Percentiles rank a stretch among this genome's conserved stretches.
Evolutionary conservation across 495 filamentous ascomycete genomes (phyloP).

Genomic region (Clavariopsis aquatica): DNA sequence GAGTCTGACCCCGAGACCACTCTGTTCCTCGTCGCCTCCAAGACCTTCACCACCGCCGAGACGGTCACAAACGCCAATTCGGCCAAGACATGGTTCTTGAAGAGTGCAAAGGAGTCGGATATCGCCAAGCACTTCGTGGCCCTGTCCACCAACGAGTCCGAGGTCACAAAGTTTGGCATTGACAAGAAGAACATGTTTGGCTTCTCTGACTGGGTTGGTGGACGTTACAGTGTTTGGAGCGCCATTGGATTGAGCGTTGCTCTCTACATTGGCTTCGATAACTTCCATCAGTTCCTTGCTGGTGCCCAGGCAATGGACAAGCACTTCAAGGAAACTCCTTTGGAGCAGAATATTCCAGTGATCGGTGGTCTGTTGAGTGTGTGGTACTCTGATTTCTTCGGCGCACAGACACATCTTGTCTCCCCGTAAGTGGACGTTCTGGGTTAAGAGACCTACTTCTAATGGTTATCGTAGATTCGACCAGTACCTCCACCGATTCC

Average conservation of each 20-base stretch:
- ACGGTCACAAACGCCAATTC: slow-evolving; percentile 95
- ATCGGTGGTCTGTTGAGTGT: slow-evolving; percentile 91
- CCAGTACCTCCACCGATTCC: slow-evolving; percentile 98
- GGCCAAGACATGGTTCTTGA: slow-evolving; percentile 94
- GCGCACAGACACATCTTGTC: slow-evolving; percentile 94
- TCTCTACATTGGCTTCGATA: slow-evolving; percentile 93
- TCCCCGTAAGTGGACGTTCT: slow-evolving; percentile 61
- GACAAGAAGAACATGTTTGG: slow-evolving; percentile 98
- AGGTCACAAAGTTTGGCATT: slow-evolving; percentile 98
- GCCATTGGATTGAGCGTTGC: slow-evolving; percentile 94
- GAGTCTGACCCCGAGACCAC: slow-evolving; percentile 92
- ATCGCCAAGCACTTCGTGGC: slow-evolving; percentile 99
- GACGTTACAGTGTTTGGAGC: slow-evolving; percentile 97
- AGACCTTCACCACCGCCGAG: slow-evolving; percentile 99
- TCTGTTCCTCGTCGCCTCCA: slow-evolving; percentile 95
- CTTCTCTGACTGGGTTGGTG: slow-evolving; percentile 97
- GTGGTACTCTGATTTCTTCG: slow-evolving; percentile 98
- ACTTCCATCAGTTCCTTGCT: slow-evolving; percentile 94
- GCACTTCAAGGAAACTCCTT: slow-evolving; percentile 88
- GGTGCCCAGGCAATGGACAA: slow-evolving; percentile 98
- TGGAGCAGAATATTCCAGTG: slow-evolving; percentile 92
- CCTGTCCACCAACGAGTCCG: slow-evolving; percentile 89
- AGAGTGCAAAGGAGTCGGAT: slow-evolving; percentile 73
- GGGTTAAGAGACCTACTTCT: neutral
- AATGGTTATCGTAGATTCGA: slow-evolving; percentile 66